Conservation (phyloP, 2,329 filamentous ascomycete genomes). For the Aspergillus calidoustus region DNA sequence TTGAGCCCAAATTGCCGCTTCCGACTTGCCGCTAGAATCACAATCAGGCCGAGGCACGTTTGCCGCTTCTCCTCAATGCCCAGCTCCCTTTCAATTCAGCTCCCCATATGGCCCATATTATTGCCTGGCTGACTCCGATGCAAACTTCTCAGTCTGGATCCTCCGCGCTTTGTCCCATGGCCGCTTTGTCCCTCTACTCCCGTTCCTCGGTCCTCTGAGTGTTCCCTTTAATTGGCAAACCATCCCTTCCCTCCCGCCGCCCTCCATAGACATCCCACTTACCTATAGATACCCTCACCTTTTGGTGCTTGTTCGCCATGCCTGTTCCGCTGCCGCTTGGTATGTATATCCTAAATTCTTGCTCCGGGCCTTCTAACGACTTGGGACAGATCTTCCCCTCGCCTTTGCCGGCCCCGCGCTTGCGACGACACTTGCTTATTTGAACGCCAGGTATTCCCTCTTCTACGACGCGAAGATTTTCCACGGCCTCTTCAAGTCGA, state of each 20-base stretch:
- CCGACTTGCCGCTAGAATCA: not conserved
- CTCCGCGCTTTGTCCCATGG: not conserved
- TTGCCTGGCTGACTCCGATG: not conserved
- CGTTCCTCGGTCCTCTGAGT: constrained; percentile 4
- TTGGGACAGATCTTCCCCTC: constrained; percentile 40
- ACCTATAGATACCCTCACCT: not conserved
- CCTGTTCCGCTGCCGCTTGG: constrained; percentile 13
- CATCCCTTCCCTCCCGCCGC: not conserved
- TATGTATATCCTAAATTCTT: not conserved
- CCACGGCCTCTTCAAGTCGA: constrained; percentile 55
- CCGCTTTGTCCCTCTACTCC: not conserved
- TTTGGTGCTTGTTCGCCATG: not conserved
- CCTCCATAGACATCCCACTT: not conserved
- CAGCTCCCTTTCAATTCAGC: not conserved
- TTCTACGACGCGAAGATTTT: constrained; percentile 69
- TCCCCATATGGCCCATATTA: not conserved
- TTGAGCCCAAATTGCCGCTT: not conserved
- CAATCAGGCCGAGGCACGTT: not conserved
- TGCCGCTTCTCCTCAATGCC: not conserved
- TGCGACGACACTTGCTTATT: constrained; percentile 72
- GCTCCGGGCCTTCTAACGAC: not conserved
- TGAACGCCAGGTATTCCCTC: constrained; percentile 72
- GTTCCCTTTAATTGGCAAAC: constrained; percentile 6
- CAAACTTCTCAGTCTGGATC: not conserved
- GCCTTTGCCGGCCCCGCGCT: constrained; percentile 62